Base-by-base conservation (phyloP, 257 asterid species). In the Solanum peruvianum region DNA sequence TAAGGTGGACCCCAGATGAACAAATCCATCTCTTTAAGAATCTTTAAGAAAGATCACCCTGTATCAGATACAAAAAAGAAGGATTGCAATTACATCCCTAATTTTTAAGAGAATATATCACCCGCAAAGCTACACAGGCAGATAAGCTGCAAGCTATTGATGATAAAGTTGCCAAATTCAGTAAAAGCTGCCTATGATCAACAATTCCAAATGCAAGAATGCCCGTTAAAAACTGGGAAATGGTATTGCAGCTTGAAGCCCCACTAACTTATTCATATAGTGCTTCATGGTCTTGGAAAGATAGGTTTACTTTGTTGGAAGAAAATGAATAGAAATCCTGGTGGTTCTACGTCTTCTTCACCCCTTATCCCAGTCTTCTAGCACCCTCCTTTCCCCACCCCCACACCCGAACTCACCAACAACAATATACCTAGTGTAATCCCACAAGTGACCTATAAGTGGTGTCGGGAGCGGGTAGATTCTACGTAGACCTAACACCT, bases 21-120 rank as follows among this genome's bases (percentile, higher is more conserved):
- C 37, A 89, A 90, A 90, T 94, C 94, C 97, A 93, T 92, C 42
- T 52, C 89, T 81, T 27, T 84, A 35, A 72, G 66, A 72, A 49
- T 52, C 89, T 81, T 27, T 81, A 47, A 72, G 66, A 72, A 49
- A 81, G 84, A 75, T 66, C 69, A 82, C 78, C 47, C 90, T 89
- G 87, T 78, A 89, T 47, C 31, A 87, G 67, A 67, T 9, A n/a
- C 82, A 87, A 81, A 49, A 52, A 31, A 27, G 16, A 12, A 81
- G 21, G 70, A 81, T 81, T 52, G 6, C 85, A 81, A 20, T 49
- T 81, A 47, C 21, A 49, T 78, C 20, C 39, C 66, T 78, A 45
- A 78, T 78, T 45, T 78, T 27, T 16, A 78, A 78, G 39, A 47
- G 29, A 80, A 37, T 80, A 80, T 33, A 80, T 47, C 67, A 29